phyloP scores from a whole-genome alignment of 2,329 filamentous ascomycete species.

The Sporothrix inflata region DNA sequence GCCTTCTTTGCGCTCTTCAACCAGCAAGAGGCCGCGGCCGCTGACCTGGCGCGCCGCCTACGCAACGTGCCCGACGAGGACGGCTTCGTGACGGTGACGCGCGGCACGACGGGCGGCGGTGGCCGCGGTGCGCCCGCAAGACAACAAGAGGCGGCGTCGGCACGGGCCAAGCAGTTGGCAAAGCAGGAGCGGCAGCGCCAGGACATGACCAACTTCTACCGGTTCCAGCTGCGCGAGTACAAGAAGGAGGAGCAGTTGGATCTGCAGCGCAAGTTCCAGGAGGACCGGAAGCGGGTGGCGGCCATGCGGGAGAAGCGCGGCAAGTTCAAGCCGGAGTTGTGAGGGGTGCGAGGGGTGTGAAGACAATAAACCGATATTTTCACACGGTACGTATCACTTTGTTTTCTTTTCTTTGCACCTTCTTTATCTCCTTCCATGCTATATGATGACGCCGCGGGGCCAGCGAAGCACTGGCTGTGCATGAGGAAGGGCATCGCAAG shows the following conservation, averaged over 20 bases:
- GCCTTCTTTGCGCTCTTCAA: constrained; percentile 85
- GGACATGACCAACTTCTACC: constrained; percentile 74
- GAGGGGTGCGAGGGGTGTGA: constrained; percentile 31
- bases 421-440: not conserved
- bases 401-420: not conserved
- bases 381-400: not conserved
- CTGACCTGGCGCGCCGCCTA: constrained; percentile 63
- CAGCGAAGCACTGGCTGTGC: constrained; percentile 39
- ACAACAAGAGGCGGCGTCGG: constrained; percentile 69
- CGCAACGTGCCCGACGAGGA: constrained; percentile 88
- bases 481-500: not conserved
- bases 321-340: constrained; percentile 59
- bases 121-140: constrained; percentile 69
- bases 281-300: constrained; percentile 72
- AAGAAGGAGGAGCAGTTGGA: constrained; percentile 74
- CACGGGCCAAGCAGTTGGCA: constrained; percentile 62
- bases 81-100: constrained; percentile 89
- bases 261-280: constrained; percentile 72
- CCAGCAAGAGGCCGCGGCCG: constrained; percentile 67
- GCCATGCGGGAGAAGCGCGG: constrained; percentile 70
- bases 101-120: constrained; percentile 74
- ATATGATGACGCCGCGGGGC: constrained; percentile 47
- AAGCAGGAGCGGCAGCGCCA: constrained; percentile 62
- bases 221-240: constrained; percentile 80
- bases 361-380: not conserved